Conservation (phyloP, 108 stramenopile genomes). For the Pseudonitzschia delicatissima region DNA sequence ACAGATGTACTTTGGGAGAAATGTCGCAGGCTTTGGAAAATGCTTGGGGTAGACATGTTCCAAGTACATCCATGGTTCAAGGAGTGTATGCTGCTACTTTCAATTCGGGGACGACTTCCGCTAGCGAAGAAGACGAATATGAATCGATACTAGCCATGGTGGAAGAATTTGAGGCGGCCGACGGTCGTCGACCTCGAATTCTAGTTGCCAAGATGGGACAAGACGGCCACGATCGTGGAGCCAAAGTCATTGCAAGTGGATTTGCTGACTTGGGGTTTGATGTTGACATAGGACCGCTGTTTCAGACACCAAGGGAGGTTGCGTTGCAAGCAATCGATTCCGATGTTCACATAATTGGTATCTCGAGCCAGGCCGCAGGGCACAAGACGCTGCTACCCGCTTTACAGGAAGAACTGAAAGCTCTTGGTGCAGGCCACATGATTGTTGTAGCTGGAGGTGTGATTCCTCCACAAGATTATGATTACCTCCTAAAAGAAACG, state of each 20-base stretch:
- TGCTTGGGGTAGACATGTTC: conserved; percentile 94
- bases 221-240: conserved; percentile 99
- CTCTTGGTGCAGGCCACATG: conserved; percentile 79
- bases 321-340: conserved; percentile 93
- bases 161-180: conserved; percentile 80
- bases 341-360: conserved; percentile 97
- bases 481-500: conserved; percentile 76
- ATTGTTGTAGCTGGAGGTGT: conserved; percentile 95
- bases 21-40: conserved; percentile 93
- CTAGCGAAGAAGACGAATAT: conserved; percentile 58
- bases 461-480: conserved; percentile 94
- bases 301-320: conserved; percentile 95
- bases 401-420: conserved; percentile 84
- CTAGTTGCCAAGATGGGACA: conserved; percentile 99
- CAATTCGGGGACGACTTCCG: conserved; percentile 29
- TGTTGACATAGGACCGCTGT: conserved; percentile 97
- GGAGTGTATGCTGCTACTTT: conserved; percentile 91
- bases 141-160: conserved; percentile 71
- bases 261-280: conserved; percentile 97
- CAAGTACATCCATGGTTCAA: conserved; percentile 86
- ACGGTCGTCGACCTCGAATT: conserved; percentile 96
- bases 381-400: conserved; percentile 95
- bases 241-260: conserved; percentile 96
- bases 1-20: conserved; percentile 92
- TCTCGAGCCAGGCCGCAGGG: conserved; percentile 94